Percentiles rank a stretch among this genome's conserved stretches.
phyloP scores from a whole-genome alignment of 2,329 filamentous ascomycete genomes.

The Myriosclerotinia duriaeana region DNA sequence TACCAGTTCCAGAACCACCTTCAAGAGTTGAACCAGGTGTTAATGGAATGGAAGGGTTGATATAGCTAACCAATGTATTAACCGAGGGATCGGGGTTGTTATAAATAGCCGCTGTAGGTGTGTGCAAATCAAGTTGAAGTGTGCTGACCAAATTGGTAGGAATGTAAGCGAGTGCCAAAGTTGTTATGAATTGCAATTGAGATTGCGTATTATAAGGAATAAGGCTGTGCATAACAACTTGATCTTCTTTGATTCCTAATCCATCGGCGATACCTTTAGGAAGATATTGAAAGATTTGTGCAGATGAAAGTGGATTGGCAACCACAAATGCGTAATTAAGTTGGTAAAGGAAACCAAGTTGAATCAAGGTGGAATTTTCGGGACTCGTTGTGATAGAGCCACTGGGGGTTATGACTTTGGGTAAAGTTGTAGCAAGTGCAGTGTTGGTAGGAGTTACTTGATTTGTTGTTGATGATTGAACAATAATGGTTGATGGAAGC shows the following conservation, averaged over 20 bases:
- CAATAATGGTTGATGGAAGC: constrained; percentile 31
- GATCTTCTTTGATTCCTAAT: constrained; percentile 48
- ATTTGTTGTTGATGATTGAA: constrained; percentile 30
- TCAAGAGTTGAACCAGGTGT: constrained; percentile 46
- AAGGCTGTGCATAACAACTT: constrained; percentile 68
- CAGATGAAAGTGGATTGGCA: constrained; percentile 66
- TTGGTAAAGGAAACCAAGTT: constrained; percentile 78
- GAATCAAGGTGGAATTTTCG: constrained; percentile 68
- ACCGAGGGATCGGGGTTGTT: constrained; percentile 65
- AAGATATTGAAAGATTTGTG: constrained; percentile 80
- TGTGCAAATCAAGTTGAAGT: constrained; percentile 67
- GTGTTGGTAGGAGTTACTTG: constrained; percentile 30
- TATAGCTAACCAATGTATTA: constrained; percentile 70
- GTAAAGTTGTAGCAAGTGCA: constrained; percentile 34
- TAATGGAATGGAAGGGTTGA: constrained; percentile 72
- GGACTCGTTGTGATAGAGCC: constrained; percentile 32
- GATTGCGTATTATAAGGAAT: constrained; percentile 72
- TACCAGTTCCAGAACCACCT: constrained; percentile 39
- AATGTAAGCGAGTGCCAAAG: constrained; percentile 73
- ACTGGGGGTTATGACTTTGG: constrained; percentile 38
- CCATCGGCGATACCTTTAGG: constrained; percentile 60
- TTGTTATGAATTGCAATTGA: constrained; percentile 76
- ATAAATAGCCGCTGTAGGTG: constrained; percentile 73
- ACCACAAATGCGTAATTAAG: constrained; percentile 86
- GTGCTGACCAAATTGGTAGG: constrained; percentile 67